Evolutionary conservation across 306 rosid species (phyloP).

Genomic region (Psophocarpus tetragonolobus): DNA sequence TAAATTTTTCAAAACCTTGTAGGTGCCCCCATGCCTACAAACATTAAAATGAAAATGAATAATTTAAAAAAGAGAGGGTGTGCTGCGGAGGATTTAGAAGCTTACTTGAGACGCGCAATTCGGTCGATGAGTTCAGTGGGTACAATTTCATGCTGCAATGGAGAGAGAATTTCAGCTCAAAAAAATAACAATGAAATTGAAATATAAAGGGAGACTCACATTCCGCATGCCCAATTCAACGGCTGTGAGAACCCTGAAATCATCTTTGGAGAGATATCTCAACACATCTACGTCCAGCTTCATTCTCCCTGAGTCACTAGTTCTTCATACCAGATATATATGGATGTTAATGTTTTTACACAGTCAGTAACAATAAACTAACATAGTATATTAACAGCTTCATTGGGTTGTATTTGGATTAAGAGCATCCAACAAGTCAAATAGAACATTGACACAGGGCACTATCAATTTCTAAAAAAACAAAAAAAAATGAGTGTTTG

Average conservation of each 20-base stretch:
- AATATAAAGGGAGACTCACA: conserved; percentile 29
- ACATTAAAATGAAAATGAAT: background rate
- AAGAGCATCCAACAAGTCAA: too few species aligned
- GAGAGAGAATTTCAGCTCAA: background rate
- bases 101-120: conserved; percentile 53
- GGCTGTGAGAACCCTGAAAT: conserved; percentile 93
- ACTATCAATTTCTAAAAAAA: too few species aligned
- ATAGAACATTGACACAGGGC: too few species aligned
- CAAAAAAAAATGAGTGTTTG: too few species aligned
- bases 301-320: too few species aligned
- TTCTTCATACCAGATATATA: too few species aligned
- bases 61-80: background rate
- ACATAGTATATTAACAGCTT: too few species aligned
- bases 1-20: conserved; percentile 83
- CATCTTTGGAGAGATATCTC: conserved; percentile 85
- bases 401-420: too few species aligned
- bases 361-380: too few species aligned
- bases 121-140: conserved; percentile 78
- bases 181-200: background rate
- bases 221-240: conserved; percentile 95
- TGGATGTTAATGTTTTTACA: too few species aligned
- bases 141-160: conserved; percentile 75
- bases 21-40: conserved; percentile 86
- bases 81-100: background rate
- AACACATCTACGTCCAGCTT: conserved; percentile 79